Base-by-base conservation (phyloP, 768 basidiomycete genomes). In the Lactarius sp. region DNA sequence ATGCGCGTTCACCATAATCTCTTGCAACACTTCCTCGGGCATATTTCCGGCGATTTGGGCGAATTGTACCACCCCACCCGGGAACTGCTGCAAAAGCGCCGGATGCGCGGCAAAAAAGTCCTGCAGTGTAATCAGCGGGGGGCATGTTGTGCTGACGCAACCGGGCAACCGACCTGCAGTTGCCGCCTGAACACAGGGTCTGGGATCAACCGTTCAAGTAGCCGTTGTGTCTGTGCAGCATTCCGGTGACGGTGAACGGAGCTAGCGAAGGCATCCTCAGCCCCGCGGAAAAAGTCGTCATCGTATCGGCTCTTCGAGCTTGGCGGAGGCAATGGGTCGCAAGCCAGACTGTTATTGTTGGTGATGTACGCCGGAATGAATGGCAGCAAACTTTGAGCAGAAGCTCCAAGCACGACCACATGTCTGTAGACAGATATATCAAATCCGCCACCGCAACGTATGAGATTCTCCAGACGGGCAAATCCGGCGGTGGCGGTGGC, bases 241-340 rank as follows among this genome's bases (percentile, higher is more conserved):
- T 76, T 77, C 55, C 79, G 74, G 47, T 73, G 64, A 47, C 74
- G 73, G 22, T 16, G 47, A 36, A 55, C 34, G 55, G 61, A 47
- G 51, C 70, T 56, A 20, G 77, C 71, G 55, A 82, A 77, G 16
- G 77, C 69, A 66, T 87, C 85, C 56, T 86, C 85, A 3, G 80
- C 76, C 2, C 84, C 83, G 16, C 73, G 76, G 76, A 98, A 95
- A 75, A 94, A 97, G n/a, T 73, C 73, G 4, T 80, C 76, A 65
- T 93, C 80, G 74, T 97, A 97, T 46, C 69, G 71, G 39, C 80
- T 87, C 2, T 84, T 70, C 2, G 81, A 75, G 1, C 81, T 80
- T 6, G 75, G 75, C 0, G 95, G 94, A 0, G 95, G 93, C 2
- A 96, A 77, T 0, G 95, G 94, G 70, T 98, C 96, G 68, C 88